These are phyloP conservation scores for Aquilaria agallochum DNA, from an alignment of 441 rosid species.

Conservation along the genomic window DNA sequence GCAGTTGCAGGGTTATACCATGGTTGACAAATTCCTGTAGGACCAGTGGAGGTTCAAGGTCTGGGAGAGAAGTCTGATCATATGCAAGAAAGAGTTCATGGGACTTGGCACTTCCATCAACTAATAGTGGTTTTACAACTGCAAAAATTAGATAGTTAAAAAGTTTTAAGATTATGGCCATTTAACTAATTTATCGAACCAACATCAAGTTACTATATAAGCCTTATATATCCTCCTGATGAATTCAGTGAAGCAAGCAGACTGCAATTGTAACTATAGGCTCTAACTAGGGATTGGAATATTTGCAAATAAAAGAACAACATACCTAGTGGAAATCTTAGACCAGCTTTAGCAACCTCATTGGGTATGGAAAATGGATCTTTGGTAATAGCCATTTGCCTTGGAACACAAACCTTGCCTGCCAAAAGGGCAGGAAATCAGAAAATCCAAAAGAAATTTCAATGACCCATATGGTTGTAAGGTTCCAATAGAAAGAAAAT, in stretches of 20 bases:
- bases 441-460: no score
- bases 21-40: conserved; percentile 95
- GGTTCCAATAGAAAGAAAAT: background rate
- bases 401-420: conserved; percentile 79
- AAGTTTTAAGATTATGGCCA: no score
- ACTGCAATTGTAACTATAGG: no score
- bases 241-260: no score
- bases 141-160: conserved; percentile 1
- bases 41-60: conserved; percentile 87
- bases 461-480: background rate
- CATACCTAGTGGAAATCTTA: conserved; percentile 82
- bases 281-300: no score
- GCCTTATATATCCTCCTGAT: no score
- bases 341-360: conserved; percentile 63
- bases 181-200: no score
- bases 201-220: no score
- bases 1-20: conserved; percentile 29
- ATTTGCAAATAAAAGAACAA: background rate
- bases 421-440: conserved; percentile 8
- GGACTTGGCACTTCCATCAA: conserved; percentile 90
- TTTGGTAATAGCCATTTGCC: conserved; percentile 65
- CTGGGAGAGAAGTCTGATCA: conserved; percentile 51
- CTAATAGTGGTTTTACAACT: conserved; percentile 90
- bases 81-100: conserved; percentile 68
- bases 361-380: conserved; percentile 62